Percentiles rank a stretch among this genome's conserved stretches.
phyloP scores from a whole-genome alignment of 73 alveolate genomes.

The Paramecium tetraurelia region DNA sequence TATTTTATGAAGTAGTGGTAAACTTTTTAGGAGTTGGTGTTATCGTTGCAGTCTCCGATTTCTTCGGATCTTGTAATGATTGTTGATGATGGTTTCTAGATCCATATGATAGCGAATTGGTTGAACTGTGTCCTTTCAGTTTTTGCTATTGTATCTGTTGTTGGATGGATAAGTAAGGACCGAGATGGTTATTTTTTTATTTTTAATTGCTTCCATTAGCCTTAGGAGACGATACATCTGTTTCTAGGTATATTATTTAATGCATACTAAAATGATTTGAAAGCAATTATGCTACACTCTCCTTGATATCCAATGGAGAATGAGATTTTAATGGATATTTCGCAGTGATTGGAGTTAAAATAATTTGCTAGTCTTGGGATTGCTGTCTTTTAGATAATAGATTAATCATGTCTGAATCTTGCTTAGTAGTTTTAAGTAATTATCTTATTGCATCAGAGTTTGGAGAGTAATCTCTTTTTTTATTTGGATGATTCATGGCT shows the following conservation, averaged over 20 bases:
- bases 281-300: slow-evolving; percentile 42
- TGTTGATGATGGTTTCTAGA: background rate
- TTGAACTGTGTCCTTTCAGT: slow-evolving; percentile 28
- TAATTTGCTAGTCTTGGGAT: background rate
- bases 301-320: background rate
- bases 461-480: slow-evolving; percentile 51
- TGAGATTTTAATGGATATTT: background rate
- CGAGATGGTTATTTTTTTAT: background rate
- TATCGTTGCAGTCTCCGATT: background rate
- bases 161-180: slow-evolving; percentile 20
- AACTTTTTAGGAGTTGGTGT: slow-evolving; percentile 17
- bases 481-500: background rate
- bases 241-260: background rate
- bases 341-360: background rate
- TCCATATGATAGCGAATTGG: slow-evolving; percentile 11
- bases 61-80: background rate
- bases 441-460: background rate
- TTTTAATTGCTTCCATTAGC: background rate
- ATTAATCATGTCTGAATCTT: background rate
- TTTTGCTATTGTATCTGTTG: background rate
- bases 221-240: slow-evolving; percentile 29
- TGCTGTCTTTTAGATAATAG: background rate
- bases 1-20: slow-evolving; percentile 4
- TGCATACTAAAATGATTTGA: background rate
- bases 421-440: background rate